Evolutionary conservation across 2,329 filamentous ascomycete genomes (phyloP), one percentile per base, ranked within the genome.

Genomic region (Microcera coccophila): DNA sequence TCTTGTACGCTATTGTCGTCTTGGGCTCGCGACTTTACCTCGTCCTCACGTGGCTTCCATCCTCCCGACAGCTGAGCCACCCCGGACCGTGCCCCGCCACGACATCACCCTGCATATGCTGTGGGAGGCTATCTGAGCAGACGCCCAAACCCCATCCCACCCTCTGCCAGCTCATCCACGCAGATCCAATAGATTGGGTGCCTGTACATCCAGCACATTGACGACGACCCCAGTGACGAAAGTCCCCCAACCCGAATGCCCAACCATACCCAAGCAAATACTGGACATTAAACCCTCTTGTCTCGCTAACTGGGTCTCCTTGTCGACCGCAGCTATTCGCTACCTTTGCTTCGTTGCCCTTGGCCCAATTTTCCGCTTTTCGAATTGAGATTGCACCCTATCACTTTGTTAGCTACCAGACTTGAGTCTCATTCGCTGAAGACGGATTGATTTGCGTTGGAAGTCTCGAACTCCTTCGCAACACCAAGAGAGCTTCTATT

Each of bases 131-230:
- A 69, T 71, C 70, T 71, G 68, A 72, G 68, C 68, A 68, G 69
- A 70, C 67, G 68, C 71, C 68, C 66, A 70, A 45, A 47, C 44
- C 69, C 67, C 52, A 66, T 74, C 66, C 68, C 70, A 66, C 63
- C 65, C 59, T 67, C 59, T 81, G 78, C 77, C 78, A 81, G 72
- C 78, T 73, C 78, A 81, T 76, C 70, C 67, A 70, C 75, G 67
- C 74, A 75, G 74, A 72, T 69, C 72, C 70, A 75, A 74, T 76
- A 73, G 70, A 75, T 75, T 74, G 70, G 68, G 67, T 63, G 61
- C 52, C 65, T 71, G 64, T 62, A 65, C 68, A 70, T 66, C 65
- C 64, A 65, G 64, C 66, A 65, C 69, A 63, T 63, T 63, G 64
- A 59, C 60, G 57, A 66, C 55, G 68, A 63, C 66, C 64, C 62